Evolutionary conservation across 1,139 yeast genomes (phyloP).

Genomic region (Protomyces inouyei): DNA sequence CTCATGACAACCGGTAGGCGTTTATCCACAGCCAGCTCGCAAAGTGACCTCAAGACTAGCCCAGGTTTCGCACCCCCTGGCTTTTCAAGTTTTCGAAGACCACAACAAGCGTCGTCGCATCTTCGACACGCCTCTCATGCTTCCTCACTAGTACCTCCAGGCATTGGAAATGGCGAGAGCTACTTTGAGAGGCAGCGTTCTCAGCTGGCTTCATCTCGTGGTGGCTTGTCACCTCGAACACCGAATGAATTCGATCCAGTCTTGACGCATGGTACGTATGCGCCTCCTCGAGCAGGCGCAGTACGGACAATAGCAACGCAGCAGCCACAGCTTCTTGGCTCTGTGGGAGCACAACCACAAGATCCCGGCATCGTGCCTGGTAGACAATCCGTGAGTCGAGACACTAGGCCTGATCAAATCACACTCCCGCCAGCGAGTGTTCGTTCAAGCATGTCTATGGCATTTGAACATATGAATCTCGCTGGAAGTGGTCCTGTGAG

Average conservation of each 20-base stretch:
- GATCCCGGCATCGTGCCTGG: not conserved
- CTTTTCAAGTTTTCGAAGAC: not conserved
- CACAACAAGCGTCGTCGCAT: not conserved
- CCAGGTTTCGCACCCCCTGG: not conserved
- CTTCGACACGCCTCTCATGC: not conserved
- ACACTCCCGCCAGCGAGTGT: conserved; percentile 16
- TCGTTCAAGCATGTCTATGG: conserved; percentile 17
- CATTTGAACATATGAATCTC: conserved; percentile 10
- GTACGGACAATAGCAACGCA: not conserved
- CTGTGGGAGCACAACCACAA: not conserved
- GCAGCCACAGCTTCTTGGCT: not conserved
- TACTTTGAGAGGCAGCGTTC: not conserved
- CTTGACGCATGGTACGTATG: conserved; percentile 11
- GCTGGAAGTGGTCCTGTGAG: not conserved
- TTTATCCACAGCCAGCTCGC: not conserved
- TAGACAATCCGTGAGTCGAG: not conserved
- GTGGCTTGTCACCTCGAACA: not conserved
- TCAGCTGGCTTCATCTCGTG: not conserved
- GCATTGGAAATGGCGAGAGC: not conserved
- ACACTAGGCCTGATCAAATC: conserved; percentile 5
- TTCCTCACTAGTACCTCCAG: not conserved
- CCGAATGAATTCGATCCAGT: not conserved
- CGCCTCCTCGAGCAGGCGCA: not conserved
- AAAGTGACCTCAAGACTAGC: not conserved
- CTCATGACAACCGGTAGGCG: not conserved